These are phyloP conservation scores for Penicillium bovifimosum DNA, from an alignment of 495 filamentous ascomycete genomes.

Conservation along the genomic window DNA sequence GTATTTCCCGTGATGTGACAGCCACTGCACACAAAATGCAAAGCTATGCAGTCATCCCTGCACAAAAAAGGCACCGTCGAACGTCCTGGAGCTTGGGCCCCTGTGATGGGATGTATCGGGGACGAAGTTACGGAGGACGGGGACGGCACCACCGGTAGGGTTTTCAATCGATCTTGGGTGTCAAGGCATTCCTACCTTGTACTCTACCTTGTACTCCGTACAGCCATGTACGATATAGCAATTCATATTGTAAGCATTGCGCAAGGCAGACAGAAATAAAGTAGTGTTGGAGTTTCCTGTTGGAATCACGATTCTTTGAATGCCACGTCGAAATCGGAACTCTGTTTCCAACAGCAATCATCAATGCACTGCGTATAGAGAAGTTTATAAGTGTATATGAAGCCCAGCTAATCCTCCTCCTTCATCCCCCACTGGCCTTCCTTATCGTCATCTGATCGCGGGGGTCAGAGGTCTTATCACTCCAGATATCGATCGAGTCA, in stretches of 20 bases:
- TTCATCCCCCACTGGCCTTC: background rate
- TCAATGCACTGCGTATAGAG: background rate
- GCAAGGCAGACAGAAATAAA: background rate
- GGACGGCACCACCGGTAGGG: background rate
- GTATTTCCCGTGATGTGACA: conserved; percentile 21
- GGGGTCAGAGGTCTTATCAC: conserved; percentile 7
- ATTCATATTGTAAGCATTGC: background rate
- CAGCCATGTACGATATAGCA: background rate
- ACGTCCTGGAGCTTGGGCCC: conserved; percentile 26
- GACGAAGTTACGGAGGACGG: conserved; percentile 7
- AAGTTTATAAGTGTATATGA: background rate
- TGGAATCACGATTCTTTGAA: background rate
- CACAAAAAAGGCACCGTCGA: conserved; percentile 15
- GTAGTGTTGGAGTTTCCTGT: background rate
- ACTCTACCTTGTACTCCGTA: conserved; percentile 6
- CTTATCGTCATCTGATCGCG: conserved; percentile 14
- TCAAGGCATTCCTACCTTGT: background rate
- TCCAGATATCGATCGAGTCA: conserved; percentile 13
- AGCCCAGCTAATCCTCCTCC: background rate
- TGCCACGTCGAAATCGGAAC: background rate
- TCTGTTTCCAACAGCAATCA: background rate
- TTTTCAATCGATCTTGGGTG: conserved; percentile 21
- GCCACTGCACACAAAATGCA: conserved; percentile 1
- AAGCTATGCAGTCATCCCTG: conserved; percentile 12
- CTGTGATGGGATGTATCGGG: conserved; percentile 13